Evolutionary conservation across 306 rosid species (phyloP).

Genomic region (Rosa chinensis): DNA sequence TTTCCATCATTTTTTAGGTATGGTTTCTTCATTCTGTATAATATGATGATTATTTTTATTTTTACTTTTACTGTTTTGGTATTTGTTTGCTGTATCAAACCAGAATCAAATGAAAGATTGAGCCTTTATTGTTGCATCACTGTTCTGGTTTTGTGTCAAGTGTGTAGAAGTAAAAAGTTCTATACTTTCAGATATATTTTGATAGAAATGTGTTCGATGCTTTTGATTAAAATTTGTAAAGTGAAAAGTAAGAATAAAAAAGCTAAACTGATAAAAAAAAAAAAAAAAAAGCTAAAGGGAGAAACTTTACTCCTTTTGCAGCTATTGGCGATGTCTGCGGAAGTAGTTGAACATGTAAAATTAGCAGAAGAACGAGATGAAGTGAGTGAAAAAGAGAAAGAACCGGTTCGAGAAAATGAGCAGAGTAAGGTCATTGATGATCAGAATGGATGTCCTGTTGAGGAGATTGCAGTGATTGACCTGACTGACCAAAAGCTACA

Average conservation of each 20-base stretch:
- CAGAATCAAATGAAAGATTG: not conserved
- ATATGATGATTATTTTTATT: not conserved
- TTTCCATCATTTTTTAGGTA: not conserved
- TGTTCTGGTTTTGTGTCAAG: not conserved
- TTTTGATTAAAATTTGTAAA: not conserved
- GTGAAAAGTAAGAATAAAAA: not conserved
- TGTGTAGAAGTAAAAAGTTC: not conserved
- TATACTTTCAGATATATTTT: not conserved
- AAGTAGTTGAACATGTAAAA: not conserved
- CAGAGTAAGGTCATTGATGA: not conserved
- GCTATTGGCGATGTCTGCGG: not conserved
- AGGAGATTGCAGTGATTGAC: not conserved
- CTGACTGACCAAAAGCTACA: not conserved
- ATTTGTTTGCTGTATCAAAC: not conserved
- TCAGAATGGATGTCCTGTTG: not conserved
- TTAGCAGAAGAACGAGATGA: constrained; percentile 8
- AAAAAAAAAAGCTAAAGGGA: not conserved
- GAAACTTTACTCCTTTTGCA: not conserved
- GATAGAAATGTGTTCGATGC: not conserved
- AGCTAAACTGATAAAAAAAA: not conserved
- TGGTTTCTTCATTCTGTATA: not conserved
- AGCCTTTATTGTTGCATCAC: not conserved
- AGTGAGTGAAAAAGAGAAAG: constrained; percentile 3
- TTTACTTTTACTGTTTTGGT: too few relatives aligned
- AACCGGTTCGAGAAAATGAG: not conserved